phyloP scores from a whole-genome alignment of 1,139 yeast genomes.

The Taphrina deformans region DNA sequence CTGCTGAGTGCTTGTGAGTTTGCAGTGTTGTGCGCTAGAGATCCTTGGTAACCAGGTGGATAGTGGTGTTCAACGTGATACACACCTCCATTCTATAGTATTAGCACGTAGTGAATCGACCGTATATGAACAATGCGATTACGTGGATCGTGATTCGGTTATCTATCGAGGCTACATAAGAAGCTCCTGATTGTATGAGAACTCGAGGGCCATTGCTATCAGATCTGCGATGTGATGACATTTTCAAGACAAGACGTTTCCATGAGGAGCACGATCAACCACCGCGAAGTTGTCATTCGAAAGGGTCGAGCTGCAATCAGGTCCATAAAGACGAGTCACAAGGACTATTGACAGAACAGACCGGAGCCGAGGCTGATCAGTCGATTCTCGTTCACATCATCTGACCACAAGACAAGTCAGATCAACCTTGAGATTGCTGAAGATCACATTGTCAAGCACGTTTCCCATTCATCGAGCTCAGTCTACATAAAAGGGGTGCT shows the following conservation, averaged over 20 bases:
- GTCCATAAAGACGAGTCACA: too few relatives aligned
- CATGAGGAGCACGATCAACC: too few relatives aligned
- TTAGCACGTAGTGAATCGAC: not conserved
- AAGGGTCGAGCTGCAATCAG: too few relatives aligned
- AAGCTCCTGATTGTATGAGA: slow-evolving; percentile 4
- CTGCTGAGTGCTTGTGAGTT: not conserved
- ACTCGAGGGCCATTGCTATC: not conserved
- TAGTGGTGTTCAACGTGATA: slow-evolving; percentile 14
- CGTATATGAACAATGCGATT: not conserved
- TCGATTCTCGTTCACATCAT: too few relatives aligned
- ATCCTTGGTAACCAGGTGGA: not conserved
- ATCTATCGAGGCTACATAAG: slow-evolving; percentile 5
- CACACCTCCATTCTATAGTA: not conserved
- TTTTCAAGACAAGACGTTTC: too few relatives aligned
- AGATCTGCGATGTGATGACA: not conserved
- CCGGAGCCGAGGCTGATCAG: too few relatives aligned
- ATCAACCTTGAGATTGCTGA: too few relatives aligned
- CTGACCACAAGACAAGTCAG: too few relatives aligned
- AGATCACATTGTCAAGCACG: too few relatives aligned
- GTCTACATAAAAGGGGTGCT: not conserved
- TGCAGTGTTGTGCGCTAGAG: not conserved
- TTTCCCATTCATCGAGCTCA: too few relatives aligned
- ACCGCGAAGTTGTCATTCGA: too few relatives aligned
- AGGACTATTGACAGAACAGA: too few relatives aligned
- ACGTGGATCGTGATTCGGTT: slow-evolving; percentile 8